These are phyloP conservation scores for Volvox carteri DNA, from an alignment of 163 green algal genomes.

Conservation along the genomic window DNA sequence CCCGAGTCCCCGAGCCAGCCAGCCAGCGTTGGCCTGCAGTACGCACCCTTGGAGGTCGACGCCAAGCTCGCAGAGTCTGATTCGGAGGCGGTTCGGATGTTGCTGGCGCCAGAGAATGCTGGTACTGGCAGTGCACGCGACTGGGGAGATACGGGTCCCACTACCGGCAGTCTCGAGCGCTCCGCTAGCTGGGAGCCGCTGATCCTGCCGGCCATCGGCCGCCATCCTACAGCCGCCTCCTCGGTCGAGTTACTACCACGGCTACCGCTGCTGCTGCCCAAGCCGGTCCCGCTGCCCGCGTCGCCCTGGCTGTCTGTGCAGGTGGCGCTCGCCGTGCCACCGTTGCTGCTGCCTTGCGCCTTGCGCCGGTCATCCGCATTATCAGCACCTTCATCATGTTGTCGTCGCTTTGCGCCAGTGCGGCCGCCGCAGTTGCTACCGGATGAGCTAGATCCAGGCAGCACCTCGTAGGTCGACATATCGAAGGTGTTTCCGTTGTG, in stretches of 20 bases:
- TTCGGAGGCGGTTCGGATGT: too few relatives aligned
- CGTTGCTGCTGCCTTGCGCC: not conserved
- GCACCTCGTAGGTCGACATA: not conserved
- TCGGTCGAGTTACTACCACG: not conserved
- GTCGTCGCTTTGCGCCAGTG: not conserved
- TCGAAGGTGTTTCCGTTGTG: not conserved
- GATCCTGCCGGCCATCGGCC: not conserved
- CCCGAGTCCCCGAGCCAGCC: slow-evolving; percentile 20
- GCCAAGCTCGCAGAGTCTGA: not conserved
- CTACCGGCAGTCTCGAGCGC: too few relatives aligned
- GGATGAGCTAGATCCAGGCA: not conserved
- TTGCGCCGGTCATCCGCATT: not conserved
- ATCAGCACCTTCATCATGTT: not conserved
- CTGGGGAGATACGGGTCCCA: too few relatives aligned
- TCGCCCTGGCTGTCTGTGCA: not conserved
- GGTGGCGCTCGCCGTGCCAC: not conserved
- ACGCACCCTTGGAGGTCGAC: not conserved
- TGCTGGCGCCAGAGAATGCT: too few relatives aligned
- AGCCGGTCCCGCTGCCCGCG: not conserved
- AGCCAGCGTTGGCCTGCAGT: slow-evolving; percentile 2
- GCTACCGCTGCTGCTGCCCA: not conserved
- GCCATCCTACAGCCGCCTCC: not conserved
- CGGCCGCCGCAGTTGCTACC: not conserved
- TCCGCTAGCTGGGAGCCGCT: not conserved
- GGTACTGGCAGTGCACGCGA: too few relatives aligned